Base-by-base conservation (phyloP, 371 early-diverging fungal species). In the Lichtheimia corymbifera region DNA sequence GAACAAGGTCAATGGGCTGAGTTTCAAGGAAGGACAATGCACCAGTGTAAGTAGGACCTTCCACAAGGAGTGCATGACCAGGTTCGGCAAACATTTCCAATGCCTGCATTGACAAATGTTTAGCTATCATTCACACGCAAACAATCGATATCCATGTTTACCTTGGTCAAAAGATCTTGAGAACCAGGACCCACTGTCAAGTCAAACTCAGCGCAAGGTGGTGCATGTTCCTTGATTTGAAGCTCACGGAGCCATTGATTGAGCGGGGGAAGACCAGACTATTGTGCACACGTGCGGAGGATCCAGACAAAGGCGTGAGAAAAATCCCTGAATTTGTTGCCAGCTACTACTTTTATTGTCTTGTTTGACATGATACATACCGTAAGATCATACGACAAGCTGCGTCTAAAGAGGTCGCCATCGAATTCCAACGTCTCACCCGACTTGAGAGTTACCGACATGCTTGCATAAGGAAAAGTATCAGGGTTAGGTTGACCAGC, bases 21-120 rank as follows among this genome's bases (percentile, higher is more conserved):
- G 91, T 88, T 27, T 81, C 66, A 53, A 93, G 69, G 69, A 86
- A 88, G 1, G 92, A 82, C n/a, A 92, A 71, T 9, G 83, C 79
- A 24, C 93, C 93, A 5, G 88, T 88, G 59, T 92, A 93, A 5
- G 90, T 80, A 4, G 93, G 93, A 0, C 84, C 75, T 59, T 93
- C 93, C 18, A 91, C 79, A 40, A 93, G 73, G 2, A 93, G 35
- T 12, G 82, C 77, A 25, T 84, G 83, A 13, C 89, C 91, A 5
- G 83, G 80, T 22, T 72, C 72, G 14, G 89, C 72, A 18, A 91
- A 62, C 88, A 88, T 87, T 53, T 92, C 90, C 28, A 91, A 77
- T 0, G 91, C 91, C 83, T 77, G 61, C 20, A 6, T 5, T 22
- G 22, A 47, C 22, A 2, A 30, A n/a, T 9, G n/a, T 2, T 47